Conservation (phyloP, 164 flowering plant species). For the Amborella trichopoda region DNA sequence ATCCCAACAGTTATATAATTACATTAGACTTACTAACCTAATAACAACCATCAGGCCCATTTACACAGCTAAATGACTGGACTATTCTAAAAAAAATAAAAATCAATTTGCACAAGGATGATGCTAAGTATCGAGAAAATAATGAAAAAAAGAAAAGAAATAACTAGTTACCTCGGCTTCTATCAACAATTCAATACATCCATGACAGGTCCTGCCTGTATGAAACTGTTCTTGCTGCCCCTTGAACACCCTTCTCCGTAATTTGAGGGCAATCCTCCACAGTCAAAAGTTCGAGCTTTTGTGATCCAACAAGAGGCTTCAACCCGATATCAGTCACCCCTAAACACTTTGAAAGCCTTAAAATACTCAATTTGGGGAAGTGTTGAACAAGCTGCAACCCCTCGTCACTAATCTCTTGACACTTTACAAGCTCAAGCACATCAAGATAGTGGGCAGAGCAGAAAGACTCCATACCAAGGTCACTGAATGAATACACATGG, state of each 20-base stretch:
- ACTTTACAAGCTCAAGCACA: conserved; percentile 51
- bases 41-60: too few species aligned
- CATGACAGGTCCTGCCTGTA: conserved; percentile 69
- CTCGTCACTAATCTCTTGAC: conserved; percentile 75
- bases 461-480: conserved; percentile 70
- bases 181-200: conserved; percentile 42
- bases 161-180: too few species aligned
- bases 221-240: conserved; percentile 44
- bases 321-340: conserved; percentile 69
- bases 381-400: conserved; percentile 53
- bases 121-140: too few species aligned
- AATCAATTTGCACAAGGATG: too few species aligned
- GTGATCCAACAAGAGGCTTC: conserved; percentile 44
- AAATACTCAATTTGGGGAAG: conserved; percentile 25
- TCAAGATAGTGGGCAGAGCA: conserved; percentile 50
- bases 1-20: too few species aligned
- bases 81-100: too few species aligned
- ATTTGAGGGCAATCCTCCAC: conserved; percentile 80
- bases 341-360: conserved; percentile 49
- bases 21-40: too few species aligned
- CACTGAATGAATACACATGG: conserved; percentile 58
- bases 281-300: conserved; percentile 36
- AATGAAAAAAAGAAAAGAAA: too few species aligned
- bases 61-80: too few species aligned
- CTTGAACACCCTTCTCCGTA: conserved; percentile 52